Evolutionary conservation across 768 basidiomycete genomes (phyloP).

Genomic region (Kwoniella bestiolae): DNA sequence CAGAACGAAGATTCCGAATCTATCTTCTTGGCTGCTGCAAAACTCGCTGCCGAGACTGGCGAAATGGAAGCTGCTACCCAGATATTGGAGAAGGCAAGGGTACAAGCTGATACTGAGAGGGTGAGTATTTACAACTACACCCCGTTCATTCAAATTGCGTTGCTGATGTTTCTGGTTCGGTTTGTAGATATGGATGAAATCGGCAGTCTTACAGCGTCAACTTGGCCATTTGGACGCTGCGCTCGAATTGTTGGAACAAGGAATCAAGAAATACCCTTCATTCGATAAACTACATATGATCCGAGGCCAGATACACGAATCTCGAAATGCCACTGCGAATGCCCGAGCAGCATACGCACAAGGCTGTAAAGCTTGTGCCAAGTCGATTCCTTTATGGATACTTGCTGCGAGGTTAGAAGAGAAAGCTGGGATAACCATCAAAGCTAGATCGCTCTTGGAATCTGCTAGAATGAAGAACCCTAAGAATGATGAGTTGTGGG

Average conservation of each 20-base stretch:
- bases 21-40: constrained; percentile 97
- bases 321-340: constrained; percentile 64
- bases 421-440: constrained; percentile 86
- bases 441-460: constrained; percentile 85
- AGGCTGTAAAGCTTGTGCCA: constrained; percentile 84
- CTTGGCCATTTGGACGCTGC: constrained; percentile 76
- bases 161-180: not conserved
- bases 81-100: constrained; percentile 82
- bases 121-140: constrained; percentile 61
- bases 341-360: constrained; percentile 81
- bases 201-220: constrained; percentile 90
- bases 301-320: constrained; percentile 82
- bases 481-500: constrained; percentile 83
- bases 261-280: constrained; percentile 80
- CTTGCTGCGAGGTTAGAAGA: constrained; percentile 88
- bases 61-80: constrained; percentile 84
- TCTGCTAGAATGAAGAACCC: constrained; percentile 85
- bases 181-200: constrained; percentile 98
- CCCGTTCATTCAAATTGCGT: not conserved
- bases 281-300: constrained; percentile 96
- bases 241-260: constrained; percentile 70
- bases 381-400: constrained; percentile 83
- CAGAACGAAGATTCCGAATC: constrained; percentile 96
- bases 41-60: constrained; percentile 93
- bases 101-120: constrained; percentile 87